Percentiles rank a stretch among this genome's conserved stretches.
Conservation (phyloP, 2,329 filamentous ascomycete genomes). For the Zymoseptoria ardabiliae region DNA sequence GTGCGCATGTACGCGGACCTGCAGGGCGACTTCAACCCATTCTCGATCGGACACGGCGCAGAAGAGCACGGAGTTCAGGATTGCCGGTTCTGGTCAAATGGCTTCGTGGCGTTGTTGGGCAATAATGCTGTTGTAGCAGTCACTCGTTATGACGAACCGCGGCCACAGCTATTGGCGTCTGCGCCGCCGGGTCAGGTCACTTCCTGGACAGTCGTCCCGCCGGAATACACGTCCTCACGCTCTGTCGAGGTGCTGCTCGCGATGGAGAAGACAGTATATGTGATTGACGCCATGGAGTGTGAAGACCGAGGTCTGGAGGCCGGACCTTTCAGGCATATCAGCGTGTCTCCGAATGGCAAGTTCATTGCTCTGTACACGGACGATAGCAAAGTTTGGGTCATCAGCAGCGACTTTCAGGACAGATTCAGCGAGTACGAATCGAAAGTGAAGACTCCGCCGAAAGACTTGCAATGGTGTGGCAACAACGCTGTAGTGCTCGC, state of each 20-base stretch:
- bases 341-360: conserved; percentile 82
- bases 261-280: conserved; percentile 73
- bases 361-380: conserved; percentile 82
- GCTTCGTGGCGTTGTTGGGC: conserved; percentile 84
- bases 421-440: conserved; percentile 88
- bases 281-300: conserved; percentile 80
- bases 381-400: conserved; percentile 81
- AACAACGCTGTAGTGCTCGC: conserved; percentile 88
- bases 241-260: conserved; percentile 90
- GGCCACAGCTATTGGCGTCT: conserved; percentile 71
- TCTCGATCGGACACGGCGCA: conserved; percentile 78
- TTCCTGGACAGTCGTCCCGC: conserved; percentile 84
- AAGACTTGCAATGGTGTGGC: conserved; percentile 91
- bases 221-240: conserved; percentile 78
- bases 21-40: conserved; percentile 92
- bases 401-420: conserved; percentile 91
- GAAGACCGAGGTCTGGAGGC: conserved; percentile 88
- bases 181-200: conserved; percentile 72
- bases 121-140: conserved; percentile 85
- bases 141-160: conserved; percentile 82
- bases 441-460: conserved; percentile 73
- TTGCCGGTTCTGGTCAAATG: conserved; percentile 86
- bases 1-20: conserved; percentile 86
- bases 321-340: conserved; percentile 84
- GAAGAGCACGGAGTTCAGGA: conserved; percentile 80